Evolutionary conservation across 306 rosid genomes (phyloP).

Genomic region (Inga laurina): DNA sequence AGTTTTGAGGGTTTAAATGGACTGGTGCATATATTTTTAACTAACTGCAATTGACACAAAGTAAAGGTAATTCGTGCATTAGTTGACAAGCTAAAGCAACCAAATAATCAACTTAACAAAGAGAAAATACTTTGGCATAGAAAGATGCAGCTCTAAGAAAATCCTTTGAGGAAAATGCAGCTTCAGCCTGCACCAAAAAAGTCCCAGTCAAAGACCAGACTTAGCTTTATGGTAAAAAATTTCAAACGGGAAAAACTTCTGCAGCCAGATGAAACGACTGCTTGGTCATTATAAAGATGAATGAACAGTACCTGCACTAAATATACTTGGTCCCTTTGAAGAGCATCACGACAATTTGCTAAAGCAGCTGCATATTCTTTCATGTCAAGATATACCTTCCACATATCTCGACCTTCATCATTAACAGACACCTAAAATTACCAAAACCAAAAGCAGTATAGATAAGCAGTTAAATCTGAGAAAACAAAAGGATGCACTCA

Average conservation of each 20-base stretch:
- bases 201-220: constrained; percentile 38
- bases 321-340: constrained; percentile 96
- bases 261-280: constrained; percentile 13
- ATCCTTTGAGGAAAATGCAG: constrained; percentile 81
- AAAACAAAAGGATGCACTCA: constrained; percentile 26
- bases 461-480: constrained; percentile 25
- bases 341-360: constrained; percentile 88
- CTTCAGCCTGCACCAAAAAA: constrained; percentile 86
- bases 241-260: background rate
- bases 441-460: constrained; percentile 38
- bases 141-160: constrained; percentile 91
- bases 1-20: constrained; percentile 11
- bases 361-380: constrained; percentile 89
- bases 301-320: constrained; percentile 65
- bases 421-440: constrained; percentile 80
- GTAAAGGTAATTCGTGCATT: background rate
- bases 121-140: constrained; percentile 77
- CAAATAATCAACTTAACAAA: constrained; percentile 33
- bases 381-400: constrained; percentile 98
- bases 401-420: constrained; percentile 96
- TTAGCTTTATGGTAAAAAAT: background rate
- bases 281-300: constrained; percentile 18
- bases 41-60: background rate
- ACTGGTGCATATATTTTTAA: background rate
- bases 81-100: constrained; percentile 15